These are phyloP conservation scores for Thraustotheca clavata DNA, from an alignment of 352 stramenopile genomes.

Conservation along the genomic window DNA sequence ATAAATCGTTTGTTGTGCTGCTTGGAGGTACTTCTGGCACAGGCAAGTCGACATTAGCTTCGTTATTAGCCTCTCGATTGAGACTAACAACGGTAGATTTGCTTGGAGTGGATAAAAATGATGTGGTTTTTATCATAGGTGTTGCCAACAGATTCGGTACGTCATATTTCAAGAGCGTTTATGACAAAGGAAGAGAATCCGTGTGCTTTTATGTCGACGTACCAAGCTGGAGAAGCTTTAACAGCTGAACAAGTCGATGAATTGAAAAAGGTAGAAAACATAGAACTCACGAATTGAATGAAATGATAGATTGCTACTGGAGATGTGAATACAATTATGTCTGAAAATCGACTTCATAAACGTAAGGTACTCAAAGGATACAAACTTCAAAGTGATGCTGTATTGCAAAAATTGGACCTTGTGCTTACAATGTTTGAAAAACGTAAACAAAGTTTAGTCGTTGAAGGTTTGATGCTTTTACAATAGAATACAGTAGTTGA, in stretches of 20 bases:
- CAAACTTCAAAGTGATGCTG: slow-evolving; percentile 69
- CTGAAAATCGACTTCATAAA: slow-evolving; percentile 64
- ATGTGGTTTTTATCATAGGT: slow-evolving; percentile 24
- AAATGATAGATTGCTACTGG: slow-evolving; percentile 19
- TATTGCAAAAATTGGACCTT: slow-evolving; percentile 75
- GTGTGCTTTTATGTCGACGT: slow-evolving; percentile 79
- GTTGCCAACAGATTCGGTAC: slow-evolving; percentile 76
- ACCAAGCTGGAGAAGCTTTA: slow-evolving; percentile 77
- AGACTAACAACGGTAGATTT: slow-evolving; percentile 53
- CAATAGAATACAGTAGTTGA: not conserved
- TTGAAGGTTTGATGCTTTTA: slow-evolving; percentile 34
- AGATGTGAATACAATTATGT: slow-evolving; percentile 39
- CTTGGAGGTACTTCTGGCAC: slow-evolving; percentile 79
- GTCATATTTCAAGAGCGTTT: slow-evolving; percentile 70
- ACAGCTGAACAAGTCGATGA: slow-evolving; percentile 40
- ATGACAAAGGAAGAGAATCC: slow-evolving; percentile 74
- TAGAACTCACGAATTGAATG: not conserved
- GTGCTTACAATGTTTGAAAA: slow-evolving; percentile 82
- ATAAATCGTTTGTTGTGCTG: slow-evolving; percentile 79
- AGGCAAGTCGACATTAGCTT: slow-evolving; percentile 79
- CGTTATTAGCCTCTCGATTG: slow-evolving; percentile 59
- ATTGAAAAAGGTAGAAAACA: slow-evolving; percentile 22
- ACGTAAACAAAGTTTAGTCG: slow-evolving; percentile 71
- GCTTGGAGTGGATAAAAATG: not conserved
- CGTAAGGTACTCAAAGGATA: slow-evolving; percentile 75